Percentiles rank a stretch among this genome's conserved stretches.
Conservation (phyloP, 305 asterid species). For the Salvia sclarea region DNA sequence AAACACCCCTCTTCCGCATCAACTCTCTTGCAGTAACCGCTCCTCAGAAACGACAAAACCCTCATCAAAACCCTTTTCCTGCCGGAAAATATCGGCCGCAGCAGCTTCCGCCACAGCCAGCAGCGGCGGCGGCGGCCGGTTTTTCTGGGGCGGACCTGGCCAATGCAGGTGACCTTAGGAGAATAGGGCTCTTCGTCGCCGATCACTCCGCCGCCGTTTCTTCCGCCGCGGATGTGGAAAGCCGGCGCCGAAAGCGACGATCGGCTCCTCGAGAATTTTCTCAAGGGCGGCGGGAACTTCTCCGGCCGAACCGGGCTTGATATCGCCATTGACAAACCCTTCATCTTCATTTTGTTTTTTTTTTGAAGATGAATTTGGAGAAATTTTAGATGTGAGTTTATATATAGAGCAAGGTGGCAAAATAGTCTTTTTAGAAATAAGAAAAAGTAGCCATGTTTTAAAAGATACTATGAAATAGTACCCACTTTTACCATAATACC, state of each 20-base stretch:
- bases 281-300: constrained; percentile 58
- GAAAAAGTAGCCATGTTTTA: no score
- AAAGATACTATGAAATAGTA: no score
- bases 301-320: constrained; percentile 61
- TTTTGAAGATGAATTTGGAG: no score
- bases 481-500: no score
- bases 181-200: constrained; percentile 69
- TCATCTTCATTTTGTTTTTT: constrained; percentile 36
- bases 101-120: constrained; percentile 30
- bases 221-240: constrained; percentile 35
- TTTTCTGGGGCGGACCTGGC: constrained; percentile 48
- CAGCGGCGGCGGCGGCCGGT: constrained; percentile 3
- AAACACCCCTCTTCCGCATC: constrained; percentile 42
- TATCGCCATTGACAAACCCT: constrained; percentile 46
- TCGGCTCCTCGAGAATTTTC: constrained; percentile 51
- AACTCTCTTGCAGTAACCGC: constrained; percentile 45
- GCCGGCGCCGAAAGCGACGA: constrained; percentile 53
- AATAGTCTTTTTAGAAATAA: no score
- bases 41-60: no score
- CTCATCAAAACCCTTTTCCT: constrained; percentile 17
- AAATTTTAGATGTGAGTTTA: no score
- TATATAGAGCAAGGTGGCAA: no score
- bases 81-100: neutral
- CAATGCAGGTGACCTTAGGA: constrained; percentile 77
- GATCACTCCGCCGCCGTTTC: constrained; percentile 14